Base-by-base conservation (phyloP, 352 stramenopile species). In the Phytophthora sojae region DNA sequence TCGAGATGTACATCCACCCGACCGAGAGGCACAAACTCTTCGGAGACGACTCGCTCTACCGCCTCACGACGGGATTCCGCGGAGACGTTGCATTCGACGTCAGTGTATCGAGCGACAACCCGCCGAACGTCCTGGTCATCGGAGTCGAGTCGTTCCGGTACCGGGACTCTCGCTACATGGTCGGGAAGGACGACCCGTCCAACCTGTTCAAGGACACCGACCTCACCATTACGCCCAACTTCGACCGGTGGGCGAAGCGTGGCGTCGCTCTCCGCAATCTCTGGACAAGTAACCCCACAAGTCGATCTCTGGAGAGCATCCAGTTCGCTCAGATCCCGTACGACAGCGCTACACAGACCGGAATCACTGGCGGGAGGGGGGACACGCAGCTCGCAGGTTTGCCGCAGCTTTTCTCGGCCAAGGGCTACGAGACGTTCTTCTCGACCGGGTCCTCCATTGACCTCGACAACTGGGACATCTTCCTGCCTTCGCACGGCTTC, bases 241-340 rank as follows among this genome's bases (percentile, higher is more conserved):
- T 88, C 17, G 77, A 90, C 49, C 66, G 60, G 35, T 90, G 76
- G 72, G 77, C 82, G 1, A 73, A 82, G 47, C 77, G 77, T 25
- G 78, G 75, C 30, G 61, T 90, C 25, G 79, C 77, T 5, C 81
- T 90, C 25, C 69, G 63, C 26, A 90, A 88, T 45, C 63, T 88
- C 23, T 90, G 82, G 79, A 88, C 82, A 7, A 88, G 75, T 32
- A 88, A 71, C 62, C 68, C 68, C 6, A 90, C 82, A 39, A 90
- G 82, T 49, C 82, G 82, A 3, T 85, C 82, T 21, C 14, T 55
- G 21, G 49, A 55, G 49, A 55, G 49, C 19, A 23, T 55, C 2
- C 23, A 25, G 3, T 55, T 55, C 14, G 49, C 49, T 11, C 49
- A 55, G 23, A 35, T 55, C 14, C 49, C 49, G 49, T 55, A 55